Percentiles rank a stretch among this genome's conserved stretches.
phyloP scores from a whole-genome alignment of 2,329 filamentous ascomycete species.

The Aspergillus floridensis region DNA sequence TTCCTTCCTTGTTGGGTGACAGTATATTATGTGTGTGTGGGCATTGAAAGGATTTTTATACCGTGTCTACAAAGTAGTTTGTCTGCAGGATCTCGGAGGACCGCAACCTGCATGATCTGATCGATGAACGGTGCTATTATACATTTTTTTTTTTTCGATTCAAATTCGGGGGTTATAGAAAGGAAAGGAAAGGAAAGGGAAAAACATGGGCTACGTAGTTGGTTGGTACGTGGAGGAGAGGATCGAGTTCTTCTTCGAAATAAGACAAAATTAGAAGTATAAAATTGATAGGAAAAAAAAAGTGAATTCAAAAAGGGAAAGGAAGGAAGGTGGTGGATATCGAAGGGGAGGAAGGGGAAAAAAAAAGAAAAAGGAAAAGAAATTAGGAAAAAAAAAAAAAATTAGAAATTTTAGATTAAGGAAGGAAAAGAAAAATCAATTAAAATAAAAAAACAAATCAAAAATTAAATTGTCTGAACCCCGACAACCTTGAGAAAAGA shows the following conservation, averaged over 20 bases:
- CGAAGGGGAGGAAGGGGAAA: neutral
- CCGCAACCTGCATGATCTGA: too few relatives aligned
- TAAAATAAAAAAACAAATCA: slow-evolving; percentile 2
- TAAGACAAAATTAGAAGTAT: neutral
- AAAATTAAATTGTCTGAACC: slow-evolving; percentile 14
- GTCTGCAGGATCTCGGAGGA: too few relatives aligned
- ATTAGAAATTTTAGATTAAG: neutral
- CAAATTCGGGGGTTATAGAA: too few relatives aligned
- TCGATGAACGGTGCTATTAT: too few relatives aligned
- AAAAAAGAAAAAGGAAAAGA: neutral
- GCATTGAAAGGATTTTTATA: too few relatives aligned
- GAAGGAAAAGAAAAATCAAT: neutral
- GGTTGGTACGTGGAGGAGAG: neutral
- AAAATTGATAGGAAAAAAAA: neutral
- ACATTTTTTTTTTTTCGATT: too few relatives aligned
- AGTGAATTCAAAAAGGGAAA: neutral
- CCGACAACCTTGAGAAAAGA: slow-evolving; percentile 15
- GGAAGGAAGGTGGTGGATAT: neutral
- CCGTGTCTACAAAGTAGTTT: too few relatives aligned
- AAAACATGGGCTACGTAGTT: too few relatives aligned
- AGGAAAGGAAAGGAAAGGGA: too few relatives aligned
- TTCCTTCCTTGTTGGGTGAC: too few relatives aligned
- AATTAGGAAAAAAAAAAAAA: neutral
- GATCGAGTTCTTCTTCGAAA: neutral
- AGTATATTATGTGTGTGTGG: too few relatives aligned